These are phyloP conservation scores for Anisodus tanguticus DNA, from an alignment of 257 asterid genomes.

Conservation along the genomic window DNA sequence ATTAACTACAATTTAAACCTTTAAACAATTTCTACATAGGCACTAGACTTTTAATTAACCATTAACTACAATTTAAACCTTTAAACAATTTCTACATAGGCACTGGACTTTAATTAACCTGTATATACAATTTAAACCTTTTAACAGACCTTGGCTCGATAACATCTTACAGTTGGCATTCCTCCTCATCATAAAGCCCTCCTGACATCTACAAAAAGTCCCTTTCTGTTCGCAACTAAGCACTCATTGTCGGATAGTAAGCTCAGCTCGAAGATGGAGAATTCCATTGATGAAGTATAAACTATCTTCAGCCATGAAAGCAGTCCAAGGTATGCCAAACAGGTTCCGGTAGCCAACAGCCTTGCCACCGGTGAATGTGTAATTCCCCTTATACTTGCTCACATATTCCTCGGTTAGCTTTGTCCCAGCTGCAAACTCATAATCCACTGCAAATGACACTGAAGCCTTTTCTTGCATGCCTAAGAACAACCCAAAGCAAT, in stretches of 20 bases:
- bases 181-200: not conserved
- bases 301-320: constrained; percentile 26
- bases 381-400: constrained; percentile 33
- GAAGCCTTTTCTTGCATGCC: constrained; percentile 31
- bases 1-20: not conserved
- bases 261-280: constrained; percentile 35
- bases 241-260: constrained; percentile 21
- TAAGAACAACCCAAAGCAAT: constrained; percentile 32
- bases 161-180: not conserved
- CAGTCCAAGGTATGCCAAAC: constrained; percentile 29
- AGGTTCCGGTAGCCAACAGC: constrained; percentile 32
- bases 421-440: constrained; percentile 32
- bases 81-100: constrained; percentile 13
- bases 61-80: not conserved
- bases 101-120: not conserved
- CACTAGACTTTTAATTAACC: not conserved
- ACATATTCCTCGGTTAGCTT: constrained; percentile 25
- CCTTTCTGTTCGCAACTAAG: not conserved
- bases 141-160: not conserved
- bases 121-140: not conserved
- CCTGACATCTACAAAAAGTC: constrained; percentile 8
- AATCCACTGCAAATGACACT: constrained; percentile 29
- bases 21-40: constrained; percentile 11
- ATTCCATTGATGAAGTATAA: constrained; percentile 28
- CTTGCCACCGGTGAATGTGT: constrained; percentile 29